Base-by-base conservation (phyloP, 2,329 filamentous ascomycete species). In the Camptophora hylomeconis region DNA sequence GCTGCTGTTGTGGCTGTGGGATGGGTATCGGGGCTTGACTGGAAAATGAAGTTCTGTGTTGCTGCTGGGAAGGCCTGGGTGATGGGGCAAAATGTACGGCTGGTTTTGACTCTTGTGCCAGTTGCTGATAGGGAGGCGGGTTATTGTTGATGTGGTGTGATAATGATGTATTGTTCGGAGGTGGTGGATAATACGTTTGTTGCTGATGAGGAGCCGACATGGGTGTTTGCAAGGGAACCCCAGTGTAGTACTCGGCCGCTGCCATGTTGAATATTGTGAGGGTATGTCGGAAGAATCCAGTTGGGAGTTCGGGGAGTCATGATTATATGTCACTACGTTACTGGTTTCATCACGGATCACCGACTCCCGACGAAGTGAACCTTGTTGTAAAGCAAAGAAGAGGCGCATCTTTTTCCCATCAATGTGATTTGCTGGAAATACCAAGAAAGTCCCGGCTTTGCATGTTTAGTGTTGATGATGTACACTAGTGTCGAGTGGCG, bases 221-320 rank as follows among this genome's bases (percentile, higher is more conserved):
- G n/a, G n/a, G n/a, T n/a, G n/a, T n/a, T n/a, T n/a, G n/a, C 28
- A 38, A 32, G 4, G 36, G 26, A 20, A 21, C 35, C n/a, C 30
- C 19, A 7, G 33, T 28, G 20, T 35, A 42, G 26, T 39, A 45
- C n/a, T 42, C 40, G 31, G 38, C 36, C 16, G 41, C 41, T 33
- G 41, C 38, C 41, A 45, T 44, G 5, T 15, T 28, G 26, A n/a
- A n/a, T n/a, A 15, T 26, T 16, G 10, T n/a, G 18, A 17, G 8
- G 20, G 4, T 9, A 15, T n/a, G n/a, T 24, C 13, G 15, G 15
- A n/a, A 14, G 15, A 26, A 25, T n/a, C n/a, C n/a, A n/a, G n/a
- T n/a, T n/a, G n/a, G n/a, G n/a, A n/a, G n/a, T n/a, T n/a, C n/a
- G n/a, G n/a, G n/a, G n/a, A n/a, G n/a, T n/a, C n/a, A n/a, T n/a